phyloP scores from a whole-genome alignment of 305 asterid species.

The Solanum aculeatissimum region DNA sequence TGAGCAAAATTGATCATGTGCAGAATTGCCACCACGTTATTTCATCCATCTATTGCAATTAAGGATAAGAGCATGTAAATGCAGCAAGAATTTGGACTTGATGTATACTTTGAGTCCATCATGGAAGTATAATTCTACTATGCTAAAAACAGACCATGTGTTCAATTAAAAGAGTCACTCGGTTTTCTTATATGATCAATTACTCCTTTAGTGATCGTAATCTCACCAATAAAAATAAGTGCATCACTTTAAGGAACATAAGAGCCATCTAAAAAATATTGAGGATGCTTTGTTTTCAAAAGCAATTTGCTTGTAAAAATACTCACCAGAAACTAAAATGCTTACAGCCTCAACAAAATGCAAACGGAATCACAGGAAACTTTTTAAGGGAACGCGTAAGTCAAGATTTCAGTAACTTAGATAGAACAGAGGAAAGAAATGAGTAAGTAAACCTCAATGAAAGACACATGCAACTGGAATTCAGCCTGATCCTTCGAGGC shows the following conservation, averaged over 20 bases:
- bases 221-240: not conserved
- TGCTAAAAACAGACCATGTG: not conserved
- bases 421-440: not conserved
- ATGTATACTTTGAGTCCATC: not conserved
- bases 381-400: not conserved
- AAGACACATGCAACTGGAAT: conserved; percentile 90
- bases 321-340: not conserved
- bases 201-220: not conserved
- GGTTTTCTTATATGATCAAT: not conserved
- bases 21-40: not conserved
- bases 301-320: not conserved
- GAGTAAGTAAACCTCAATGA: conserved; percentile 63
- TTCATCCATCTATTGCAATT: not conserved
- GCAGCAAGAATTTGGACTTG: not conserved
- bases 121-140: not conserved
- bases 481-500: conserved; percentile 72
- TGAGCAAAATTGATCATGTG: not conserved
- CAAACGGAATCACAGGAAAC: not conserved
- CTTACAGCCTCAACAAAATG: not conserved
- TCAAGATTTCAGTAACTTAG: not conserved
- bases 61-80: not conserved
- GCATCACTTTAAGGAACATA: not conserved
- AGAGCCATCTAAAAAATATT: not conserved
- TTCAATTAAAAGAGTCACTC: not conserved
- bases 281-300: not conserved